These are phyloP conservation scores for Inga leiocalycina DNA, from an alignment of 306 rosid species.

Conservation along the genomic window DNA sequence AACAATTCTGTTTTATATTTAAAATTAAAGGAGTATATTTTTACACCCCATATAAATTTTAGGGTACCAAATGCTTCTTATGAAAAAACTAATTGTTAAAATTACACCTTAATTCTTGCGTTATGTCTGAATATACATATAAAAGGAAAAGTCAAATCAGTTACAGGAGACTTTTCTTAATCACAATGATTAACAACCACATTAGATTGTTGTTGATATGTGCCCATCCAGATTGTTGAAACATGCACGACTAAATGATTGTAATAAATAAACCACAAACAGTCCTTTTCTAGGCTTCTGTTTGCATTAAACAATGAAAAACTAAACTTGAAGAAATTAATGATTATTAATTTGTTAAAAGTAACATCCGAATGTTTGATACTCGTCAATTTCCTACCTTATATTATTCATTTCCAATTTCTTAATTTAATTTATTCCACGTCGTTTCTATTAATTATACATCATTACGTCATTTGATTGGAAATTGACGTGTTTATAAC, in stretches of 20 bases:
- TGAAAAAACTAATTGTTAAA: no score
- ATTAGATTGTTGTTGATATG: conserved; percentile 34
- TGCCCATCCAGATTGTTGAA: conserved; percentile 34
- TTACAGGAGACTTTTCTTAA: not conserved
- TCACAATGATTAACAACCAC: not conserved
- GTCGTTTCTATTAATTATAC: not conserved
- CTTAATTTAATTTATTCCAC: conserved; percentile 5
- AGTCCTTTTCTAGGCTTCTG: not conserved
- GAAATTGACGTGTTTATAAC: not conserved
- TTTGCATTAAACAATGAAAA: conserved; percentile 27
- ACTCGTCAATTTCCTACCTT: conserved; percentile 40
- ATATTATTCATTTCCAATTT: conserved; percentile 29
- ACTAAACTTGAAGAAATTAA: conserved; percentile 38
- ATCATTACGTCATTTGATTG: not conserved
- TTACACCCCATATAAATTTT: no score
- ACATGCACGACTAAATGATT: conserved; percentile 4
- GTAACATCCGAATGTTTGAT: conserved; percentile 38
- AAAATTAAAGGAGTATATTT: no score
- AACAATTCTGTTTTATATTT: no score
- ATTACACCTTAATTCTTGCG: no score
- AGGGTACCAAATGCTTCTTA: no score
- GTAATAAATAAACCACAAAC: not conserved
- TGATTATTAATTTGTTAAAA: conserved; percentile 5
- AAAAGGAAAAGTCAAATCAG: not conserved
- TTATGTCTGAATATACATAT: no score